Evolutionary conservation across 1,139 yeast species (phyloP).

Genomic region (Saccharomyces hybrid): DNA sequence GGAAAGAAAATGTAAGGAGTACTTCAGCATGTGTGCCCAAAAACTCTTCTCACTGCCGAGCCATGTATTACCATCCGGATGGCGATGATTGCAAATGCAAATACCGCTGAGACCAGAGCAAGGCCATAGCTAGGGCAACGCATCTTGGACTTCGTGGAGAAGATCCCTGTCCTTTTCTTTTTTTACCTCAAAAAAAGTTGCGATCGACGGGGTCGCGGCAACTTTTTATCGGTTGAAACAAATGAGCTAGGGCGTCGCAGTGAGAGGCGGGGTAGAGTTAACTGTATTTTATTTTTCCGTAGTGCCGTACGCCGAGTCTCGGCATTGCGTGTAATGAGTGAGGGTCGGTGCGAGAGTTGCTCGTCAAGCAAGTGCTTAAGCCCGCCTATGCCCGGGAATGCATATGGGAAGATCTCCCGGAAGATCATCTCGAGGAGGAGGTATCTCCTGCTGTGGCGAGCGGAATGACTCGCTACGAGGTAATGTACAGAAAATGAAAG

Average conservation of each 20-base stretch:
- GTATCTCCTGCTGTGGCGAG: neutral
- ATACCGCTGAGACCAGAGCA: neutral
- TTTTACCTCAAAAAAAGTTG: neutral
- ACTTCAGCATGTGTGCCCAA: neutral
- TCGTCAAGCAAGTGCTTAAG: neutral
- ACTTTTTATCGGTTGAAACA: neutral
- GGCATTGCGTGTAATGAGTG: neutral
- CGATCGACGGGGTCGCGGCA: constrained; percentile 1
- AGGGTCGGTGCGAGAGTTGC: neutral
- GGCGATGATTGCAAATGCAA: neutral
- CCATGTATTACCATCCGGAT: neutral
- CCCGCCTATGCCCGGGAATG: neutral
- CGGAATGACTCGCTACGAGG: neutral
- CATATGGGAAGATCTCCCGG: neutral
- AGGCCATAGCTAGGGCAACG: neutral
- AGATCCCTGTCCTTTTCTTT: neutral
- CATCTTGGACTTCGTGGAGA: neutral
- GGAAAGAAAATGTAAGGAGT: neutral
- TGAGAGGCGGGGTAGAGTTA: constrained; percentile 1
- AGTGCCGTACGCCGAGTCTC: neutral
- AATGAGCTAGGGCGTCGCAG: neutral
- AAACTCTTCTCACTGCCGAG: neutral
- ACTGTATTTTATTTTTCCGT: neutral
- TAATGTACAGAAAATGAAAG: no score
- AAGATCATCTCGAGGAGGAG: neutral